Base-by-base conservation (phyloP, 78 protist genomes). In the Dictyostelium capitatum region DNA sequence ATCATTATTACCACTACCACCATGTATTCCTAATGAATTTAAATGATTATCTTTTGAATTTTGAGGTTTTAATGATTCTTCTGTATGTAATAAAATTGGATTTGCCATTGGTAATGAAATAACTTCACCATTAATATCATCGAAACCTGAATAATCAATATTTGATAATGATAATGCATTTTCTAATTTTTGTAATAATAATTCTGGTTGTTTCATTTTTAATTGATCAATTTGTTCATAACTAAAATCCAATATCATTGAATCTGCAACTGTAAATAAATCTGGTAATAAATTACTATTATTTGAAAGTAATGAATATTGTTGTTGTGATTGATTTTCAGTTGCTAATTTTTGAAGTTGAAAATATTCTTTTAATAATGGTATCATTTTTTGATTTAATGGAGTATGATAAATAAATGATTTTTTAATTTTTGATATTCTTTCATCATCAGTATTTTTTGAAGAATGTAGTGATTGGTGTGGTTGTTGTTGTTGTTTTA, bases 391-490 rank as follows among this genome's bases (percentile, higher is more conserved):
- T 30, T 50, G 41, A 46, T 87, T 87, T 72, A 87, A 70, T n/a
- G 93, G 93, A 12, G 93, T 87, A 30, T 87, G 93, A 41, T 47
- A 70, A 51, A 75, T 32, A 70, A 87, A 65, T 9, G 85, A 74
- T 7, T 77, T 64, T n/a, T 73, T 53, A 20, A 53, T 41, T 53
- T 77, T 74, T 14, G 37, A 11, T 12, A 32, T 53, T 15, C 48
- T 25, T 46, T 80, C 87, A 17, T 87, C 93, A 6, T 79, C 47
- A 30, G 51, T 32, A 4, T 23, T 28, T 19, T 8, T 12, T 17
- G 10, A 32, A 30, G 65, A 41, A 10, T 41, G 2, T 3, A 6
- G 10, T 2, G 50, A 10, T 1, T 25, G 19, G n/a, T 37, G 43
- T 37, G 1, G 43, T 37, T 37, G 43, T 37, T 37, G 43, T 73